Evolutionary conservation across 2,329 filamentous ascomycete species (phyloP).

Genomic region (Colletotrichum sansevieriae): DNA sequence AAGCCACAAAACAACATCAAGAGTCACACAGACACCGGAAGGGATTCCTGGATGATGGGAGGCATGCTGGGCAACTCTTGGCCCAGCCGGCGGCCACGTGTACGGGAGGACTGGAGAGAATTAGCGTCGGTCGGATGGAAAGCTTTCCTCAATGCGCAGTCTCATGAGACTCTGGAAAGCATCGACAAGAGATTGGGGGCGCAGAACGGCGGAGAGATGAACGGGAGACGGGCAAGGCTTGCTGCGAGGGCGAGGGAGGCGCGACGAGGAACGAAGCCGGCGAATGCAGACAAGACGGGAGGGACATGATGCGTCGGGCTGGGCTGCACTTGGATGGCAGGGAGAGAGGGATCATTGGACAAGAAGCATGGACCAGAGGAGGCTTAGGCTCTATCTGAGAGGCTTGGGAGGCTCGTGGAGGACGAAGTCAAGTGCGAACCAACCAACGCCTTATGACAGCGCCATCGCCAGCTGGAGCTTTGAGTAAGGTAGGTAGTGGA

Average conservation of each 20-base stretch:
- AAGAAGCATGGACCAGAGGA: background rate
- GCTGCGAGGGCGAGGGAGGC: slow-evolving; percentile 14
- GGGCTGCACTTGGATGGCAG: background rate
- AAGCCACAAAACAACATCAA: slow-evolving; percentile 18
- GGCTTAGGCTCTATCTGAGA: background rate
- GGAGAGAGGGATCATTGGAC: background rate
- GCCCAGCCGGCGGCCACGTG: slow-evolving; percentile 38
- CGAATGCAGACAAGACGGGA: slow-evolving; percentile 23
- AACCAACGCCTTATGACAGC: no score
- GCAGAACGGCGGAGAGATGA: background rate
- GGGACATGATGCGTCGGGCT: background rate
- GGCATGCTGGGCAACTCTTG: slow-evolving; percentile 23
- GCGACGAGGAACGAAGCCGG: slow-evolving; percentile 38
- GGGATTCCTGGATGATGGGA: slow-evolving; percentile 2
- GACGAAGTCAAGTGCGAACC: background rate
- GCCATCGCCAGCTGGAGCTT: no score
- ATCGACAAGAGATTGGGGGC: slow-evolving; percentile 4
- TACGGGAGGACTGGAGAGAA: slow-evolving; percentile 24
- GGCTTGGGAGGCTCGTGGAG: background rate
- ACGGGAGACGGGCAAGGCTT: slow-evolving; percentile 6
- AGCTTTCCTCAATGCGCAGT: background rate
- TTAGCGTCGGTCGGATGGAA: slow-evolving; percentile 41
- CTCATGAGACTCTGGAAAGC: background rate
- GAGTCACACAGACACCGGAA: slow-evolving; percentile 18
- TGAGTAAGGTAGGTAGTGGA: no score